Evolutionary conservation across 495 filamentous ascomycete species (phyloP).

Genomic region (Letharia lupina): DNA sequence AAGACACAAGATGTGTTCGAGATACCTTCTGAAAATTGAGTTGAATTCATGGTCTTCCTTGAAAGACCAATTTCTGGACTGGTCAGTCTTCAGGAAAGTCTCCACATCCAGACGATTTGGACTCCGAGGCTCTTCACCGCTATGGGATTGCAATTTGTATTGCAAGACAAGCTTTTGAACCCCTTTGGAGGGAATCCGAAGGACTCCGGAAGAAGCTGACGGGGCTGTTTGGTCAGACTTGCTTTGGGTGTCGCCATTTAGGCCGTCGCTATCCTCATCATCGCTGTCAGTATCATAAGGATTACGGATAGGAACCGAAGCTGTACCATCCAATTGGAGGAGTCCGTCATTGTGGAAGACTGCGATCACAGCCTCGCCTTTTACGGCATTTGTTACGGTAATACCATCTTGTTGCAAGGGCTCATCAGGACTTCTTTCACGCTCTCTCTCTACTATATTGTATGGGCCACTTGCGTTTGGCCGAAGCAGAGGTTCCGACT

Average conservation of each 20-base stretch:
- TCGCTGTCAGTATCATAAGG: neutral
- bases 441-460: too few relatives aligned
- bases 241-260: neutral
- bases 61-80: neutral
- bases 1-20: neutral
- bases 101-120: neutral
- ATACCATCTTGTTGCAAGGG: too few relatives aligned
- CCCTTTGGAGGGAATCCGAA: neutral
- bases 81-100: neutral
- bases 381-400: too few relatives aligned
- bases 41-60: neutral
- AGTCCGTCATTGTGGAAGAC: too few relatives aligned
- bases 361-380: too few relatives aligned
- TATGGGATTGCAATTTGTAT: neutral
- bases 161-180: neutral
- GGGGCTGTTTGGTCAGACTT: neutral
- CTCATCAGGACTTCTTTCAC: too few relatives aligned
- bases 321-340: too few relatives aligned
- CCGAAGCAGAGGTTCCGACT: too few relatives aligned
- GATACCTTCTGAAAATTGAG: neutral
- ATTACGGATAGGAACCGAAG: too few relatives aligned
- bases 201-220: neutral
- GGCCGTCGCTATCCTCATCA: neutral
- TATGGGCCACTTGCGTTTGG: too few relatives aligned
- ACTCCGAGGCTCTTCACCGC: neutral